Evolutionary conservation across 352 stramenopile genomes (phyloP).

Genomic region (Globisporangium paddicum): DNA sequence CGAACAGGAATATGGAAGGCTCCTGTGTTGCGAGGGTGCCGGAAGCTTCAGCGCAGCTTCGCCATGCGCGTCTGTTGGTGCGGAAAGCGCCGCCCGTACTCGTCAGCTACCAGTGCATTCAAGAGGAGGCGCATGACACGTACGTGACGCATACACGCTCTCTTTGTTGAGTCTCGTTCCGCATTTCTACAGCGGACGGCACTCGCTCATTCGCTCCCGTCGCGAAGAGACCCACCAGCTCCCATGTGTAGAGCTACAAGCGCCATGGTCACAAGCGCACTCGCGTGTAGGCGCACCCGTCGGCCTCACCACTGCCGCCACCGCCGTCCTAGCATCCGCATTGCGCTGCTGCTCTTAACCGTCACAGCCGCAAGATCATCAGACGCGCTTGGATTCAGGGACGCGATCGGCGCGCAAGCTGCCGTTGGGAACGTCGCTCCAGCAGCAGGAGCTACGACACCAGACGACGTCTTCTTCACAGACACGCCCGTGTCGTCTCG

Average conservation of each 20-base stretch:
- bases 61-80: not conserved
- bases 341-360: not conserved
- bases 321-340: not conserved
- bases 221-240: not conserved
- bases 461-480: conserved; percentile 3
- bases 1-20: not conserved
- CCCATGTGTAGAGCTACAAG: not conserved
- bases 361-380: not conserved
- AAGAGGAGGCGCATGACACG: not conserved
- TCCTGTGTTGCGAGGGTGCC: not conserved
- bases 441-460: not conserved
- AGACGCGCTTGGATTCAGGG: not conserved
- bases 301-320: not conserved
- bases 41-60: conserved; percentile 4
- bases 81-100: not conserved
- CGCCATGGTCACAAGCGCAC: not conserved
- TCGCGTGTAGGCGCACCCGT: not conserved
- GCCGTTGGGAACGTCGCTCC: not conserved
- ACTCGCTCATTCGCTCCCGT: not conserved
- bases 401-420: not conserved
- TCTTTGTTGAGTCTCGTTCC: no score
- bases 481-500: conserved; percentile 21
- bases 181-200: not conserved
- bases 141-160: not conserved
- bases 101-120: not conserved